Base-by-base conservation (phyloP, 768 basidiomycete species). In the Collybia nuda region DNA sequence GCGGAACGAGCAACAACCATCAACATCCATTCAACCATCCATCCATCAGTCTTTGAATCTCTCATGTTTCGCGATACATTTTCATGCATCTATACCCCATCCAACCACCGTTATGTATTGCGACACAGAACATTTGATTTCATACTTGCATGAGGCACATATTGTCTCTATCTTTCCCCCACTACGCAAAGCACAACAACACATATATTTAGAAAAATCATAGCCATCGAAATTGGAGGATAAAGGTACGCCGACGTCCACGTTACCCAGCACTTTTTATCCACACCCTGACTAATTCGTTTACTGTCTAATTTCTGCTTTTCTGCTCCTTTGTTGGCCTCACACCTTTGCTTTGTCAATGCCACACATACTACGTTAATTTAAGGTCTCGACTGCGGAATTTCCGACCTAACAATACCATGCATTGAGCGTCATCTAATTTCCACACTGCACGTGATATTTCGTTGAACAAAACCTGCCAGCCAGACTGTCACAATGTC, bases 361-460 rank as follows among this genome's bases (percentile, higher is more conserved):
- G 49, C 43, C 24, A 14, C 38, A 50, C 44, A 40, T 52, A 43
- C 37, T 54, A 51, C 35, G 26, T 29, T 44, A 12, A 24, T 47
- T 39, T 22, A 21, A 37, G n/a, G 36, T 24, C 41, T 32, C 32
- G 12, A 32, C 32, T 11, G 32, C 32, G 32, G 5, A 32, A 32
- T 32, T 11, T 32, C 32, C 32, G 32, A 32, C 9, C 32, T 5
- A 32, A 32, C 32, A 11, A 52, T 61, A 61, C 59, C 45, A 84
- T 84, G 82, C 77, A 81, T 66, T 72, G 75, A 57, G 72, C 70
- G 61, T 66, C 78, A 58, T 78, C 84, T n/a, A n/a, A n/a, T n/a
- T n/a, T n/a, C n/a, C n/a, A n/a, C n/a, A n/a, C n/a, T n/a, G n/a
- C n/a, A n/a, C n/a, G n/a, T n/a, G n/a, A n/a, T n/a, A n/a, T n/a